Evolutionary conservation across 2,329 filamentous ascomycete genomes (phyloP).

Genomic region (Paraphoma chrysanthemicola): DNA sequence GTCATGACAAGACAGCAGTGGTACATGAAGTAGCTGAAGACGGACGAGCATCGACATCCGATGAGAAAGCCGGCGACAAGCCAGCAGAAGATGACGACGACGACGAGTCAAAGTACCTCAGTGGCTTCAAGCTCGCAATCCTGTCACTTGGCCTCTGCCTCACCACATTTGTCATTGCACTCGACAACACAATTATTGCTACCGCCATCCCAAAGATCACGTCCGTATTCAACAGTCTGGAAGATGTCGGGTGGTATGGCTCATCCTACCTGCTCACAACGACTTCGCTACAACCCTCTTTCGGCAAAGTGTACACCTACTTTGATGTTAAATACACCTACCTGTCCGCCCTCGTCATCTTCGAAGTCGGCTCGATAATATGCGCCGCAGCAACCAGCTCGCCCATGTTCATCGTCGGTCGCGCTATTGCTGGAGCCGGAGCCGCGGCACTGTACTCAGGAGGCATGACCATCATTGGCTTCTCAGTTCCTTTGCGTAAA

Average conservation of each 20-base stretch:
- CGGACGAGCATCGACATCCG: background rate
- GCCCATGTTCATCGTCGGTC: conserved; percentile 61
- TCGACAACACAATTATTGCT: conserved; percentile 51
- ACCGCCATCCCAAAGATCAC: conserved; percentile 53
- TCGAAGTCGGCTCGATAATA: conserved; percentile 61
- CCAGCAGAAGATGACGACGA: conserved; percentile 25
- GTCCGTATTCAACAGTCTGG: conserved; percentile 48
- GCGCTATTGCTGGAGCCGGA: conserved; percentile 62
- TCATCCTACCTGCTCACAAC: conserved; percentile 55
- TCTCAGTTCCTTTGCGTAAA: conserved; percentile 51
- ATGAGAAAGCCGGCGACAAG: background rate
- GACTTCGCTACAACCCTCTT: conserved; percentile 53
- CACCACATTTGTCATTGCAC: conserved; percentile 45
- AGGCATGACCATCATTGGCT: conserved; percentile 57
- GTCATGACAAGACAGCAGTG: background rate
- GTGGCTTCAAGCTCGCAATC: conserved; percentile 42
- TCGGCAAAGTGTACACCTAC: conserved; percentile 66
- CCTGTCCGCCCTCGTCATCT: conserved; percentile 56
- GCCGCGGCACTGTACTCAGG: conserved; percentile 62
- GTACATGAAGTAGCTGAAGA: background rate
- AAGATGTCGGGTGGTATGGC: conserved; percentile 53
- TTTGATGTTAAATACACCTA: conserved; percentile 62
- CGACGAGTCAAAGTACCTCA: conserved; percentile 46
- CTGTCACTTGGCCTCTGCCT: conserved; percentile 44
- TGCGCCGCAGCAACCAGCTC: conserved; percentile 59